phyloP scores from a whole-genome alignment of 208 protist species.

The Leishmania gerbilli region DNA sequence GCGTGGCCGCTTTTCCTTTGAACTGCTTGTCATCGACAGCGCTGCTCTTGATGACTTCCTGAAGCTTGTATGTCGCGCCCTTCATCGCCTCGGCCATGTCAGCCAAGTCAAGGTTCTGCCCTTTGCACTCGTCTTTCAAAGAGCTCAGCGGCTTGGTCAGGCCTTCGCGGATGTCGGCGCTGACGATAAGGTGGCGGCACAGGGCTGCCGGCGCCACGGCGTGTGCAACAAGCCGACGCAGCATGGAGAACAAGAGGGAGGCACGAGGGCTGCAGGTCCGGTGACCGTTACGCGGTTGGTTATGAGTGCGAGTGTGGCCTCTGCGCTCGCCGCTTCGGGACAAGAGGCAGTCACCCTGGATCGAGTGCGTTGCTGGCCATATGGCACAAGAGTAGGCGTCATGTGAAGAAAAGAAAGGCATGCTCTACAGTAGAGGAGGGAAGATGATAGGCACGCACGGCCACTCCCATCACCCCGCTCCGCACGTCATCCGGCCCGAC shows the following conservation, averaged over 20 bases:
- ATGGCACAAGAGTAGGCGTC: too few relatives aligned
- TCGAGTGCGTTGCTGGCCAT: background rate
- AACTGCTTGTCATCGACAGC: slow-evolving; percentile 69
- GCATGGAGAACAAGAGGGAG: slow-evolving; percentile 3
- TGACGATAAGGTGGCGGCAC: slow-evolving; percentile 33
- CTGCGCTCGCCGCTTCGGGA: background rate
- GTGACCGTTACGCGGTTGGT: background rate
- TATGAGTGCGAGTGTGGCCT: background rate
- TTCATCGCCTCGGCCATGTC: slow-evolving; percentile 90
- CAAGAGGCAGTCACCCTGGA: background rate
- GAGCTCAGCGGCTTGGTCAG: slow-evolving; percentile 79
- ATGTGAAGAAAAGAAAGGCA: background rate
- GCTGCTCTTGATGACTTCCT: slow-evolving; percentile 50
- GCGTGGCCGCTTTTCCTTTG: slow-evolving; percentile 73
- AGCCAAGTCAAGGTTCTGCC: slow-evolving; percentile 81
- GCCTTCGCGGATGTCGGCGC: slow-evolving; percentile 49
- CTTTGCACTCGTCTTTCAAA: slow-evolving; percentile 87
- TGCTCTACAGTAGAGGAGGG: background rate
- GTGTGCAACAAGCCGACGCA: slow-evolving; percentile 15
- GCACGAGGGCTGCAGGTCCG: background rate
- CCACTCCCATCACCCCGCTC: background rate
- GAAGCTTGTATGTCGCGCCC: slow-evolving; percentile 51
- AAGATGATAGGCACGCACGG: background rate
- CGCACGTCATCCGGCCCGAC: background rate
- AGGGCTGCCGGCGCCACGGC: slow-evolving; percentile 3